Percentiles rank a stretch among this genome's conserved stretches.
Conservation (phyloP, 306 rosid genomes). For the Canavalia ensiformis region DNA sequence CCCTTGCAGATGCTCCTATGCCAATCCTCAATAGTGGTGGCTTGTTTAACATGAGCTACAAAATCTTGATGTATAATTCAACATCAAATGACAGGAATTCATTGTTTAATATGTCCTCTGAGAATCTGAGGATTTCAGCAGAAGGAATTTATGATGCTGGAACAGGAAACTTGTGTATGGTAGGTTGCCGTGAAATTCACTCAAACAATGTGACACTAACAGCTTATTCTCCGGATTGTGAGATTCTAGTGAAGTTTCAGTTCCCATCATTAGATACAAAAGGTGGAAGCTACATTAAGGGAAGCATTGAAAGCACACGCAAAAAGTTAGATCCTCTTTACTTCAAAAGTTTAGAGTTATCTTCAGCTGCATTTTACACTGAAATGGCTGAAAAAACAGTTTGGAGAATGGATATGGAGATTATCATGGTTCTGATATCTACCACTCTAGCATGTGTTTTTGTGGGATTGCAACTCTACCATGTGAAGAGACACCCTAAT, state of each 20-base stretch:
- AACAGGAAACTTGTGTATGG: conserved; percentile 75
- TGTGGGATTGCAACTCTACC: conserved; percentile 62
- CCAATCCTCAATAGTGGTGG: not conserved
- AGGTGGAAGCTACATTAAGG: conserved; percentile 42
- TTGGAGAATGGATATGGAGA: conserved; percentile 70
- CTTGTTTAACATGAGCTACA: conserved; percentile 55
- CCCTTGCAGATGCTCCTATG: not conserved
- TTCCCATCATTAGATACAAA: conserved; percentile 50
- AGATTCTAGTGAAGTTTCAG: conserved; percentile 62
- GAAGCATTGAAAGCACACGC: conserved; percentile 66
- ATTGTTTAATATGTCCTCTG: conserved; percentile 18
- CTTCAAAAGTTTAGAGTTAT: conserved; percentile 54
- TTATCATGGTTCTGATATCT: conserved; percentile 63
- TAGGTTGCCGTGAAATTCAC: conserved; percentile 62
- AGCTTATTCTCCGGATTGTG: conserved; percentile 58
- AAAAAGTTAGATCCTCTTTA: conserved; percentile 56
- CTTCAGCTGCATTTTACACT: conserved; percentile 38
- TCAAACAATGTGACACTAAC: conserved; percentile 9
- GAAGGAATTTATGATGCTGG: conserved; percentile 71
- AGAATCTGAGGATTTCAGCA: conserved; percentile 47
- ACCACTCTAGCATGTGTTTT: conserved; percentile 67
- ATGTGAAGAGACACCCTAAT: conserved; percentile 60
- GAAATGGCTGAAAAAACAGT: conserved; percentile 31
- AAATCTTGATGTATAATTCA: conserved; percentile 6
- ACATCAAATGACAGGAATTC: not conserved